A percentile compares a stretch with the other conserved stretches of the same genome.
Evolutionary conservation across 1,284 basidiomycete species (phyloP).

Genomic region (Boletus chippewaensis): DNA sequence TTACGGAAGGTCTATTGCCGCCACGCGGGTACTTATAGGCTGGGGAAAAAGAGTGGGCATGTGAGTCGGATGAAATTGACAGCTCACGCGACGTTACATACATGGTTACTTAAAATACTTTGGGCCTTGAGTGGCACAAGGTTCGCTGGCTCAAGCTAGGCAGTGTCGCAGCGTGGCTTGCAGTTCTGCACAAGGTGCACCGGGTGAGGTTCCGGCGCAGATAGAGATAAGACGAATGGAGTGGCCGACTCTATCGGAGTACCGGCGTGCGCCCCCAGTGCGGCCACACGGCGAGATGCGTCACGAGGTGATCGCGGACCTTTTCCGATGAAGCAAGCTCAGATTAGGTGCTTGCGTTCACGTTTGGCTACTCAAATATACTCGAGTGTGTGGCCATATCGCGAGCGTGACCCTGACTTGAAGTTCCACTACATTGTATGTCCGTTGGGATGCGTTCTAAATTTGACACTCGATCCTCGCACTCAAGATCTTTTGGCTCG

Average conservation of each 20-base stretch:
- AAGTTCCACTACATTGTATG: no score
- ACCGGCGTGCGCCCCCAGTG: not conserved
- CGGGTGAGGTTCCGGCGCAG: not conserved
- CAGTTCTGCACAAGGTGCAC: not conserved
- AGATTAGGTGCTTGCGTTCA: not conserved
- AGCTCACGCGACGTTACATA: not conserved
- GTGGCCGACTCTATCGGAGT: no score
- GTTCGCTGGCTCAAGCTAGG: not conserved
- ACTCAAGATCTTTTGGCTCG: no score
- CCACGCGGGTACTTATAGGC: conserved; percentile 15
- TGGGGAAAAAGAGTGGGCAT: conserved; percentile 5
- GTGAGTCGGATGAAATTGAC: conserved; percentile 15
- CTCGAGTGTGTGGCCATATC: not conserved
- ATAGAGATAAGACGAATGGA: not conserved
- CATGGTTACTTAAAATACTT: not conserved
- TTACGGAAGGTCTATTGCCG: not conserved
- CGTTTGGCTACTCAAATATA: no score
- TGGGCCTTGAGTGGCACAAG: no score
- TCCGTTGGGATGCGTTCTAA: not conserved
- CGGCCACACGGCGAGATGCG: not conserved
- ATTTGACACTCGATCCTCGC: not conserved
- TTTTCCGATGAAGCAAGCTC: not conserved
- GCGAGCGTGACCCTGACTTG: not conserved
- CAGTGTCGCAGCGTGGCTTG: not conserved
- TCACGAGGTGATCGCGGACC: not conserved